Base-by-base conservation (phyloP, 164 flowering plant genomes). In the Vitis riparia region DNA sequence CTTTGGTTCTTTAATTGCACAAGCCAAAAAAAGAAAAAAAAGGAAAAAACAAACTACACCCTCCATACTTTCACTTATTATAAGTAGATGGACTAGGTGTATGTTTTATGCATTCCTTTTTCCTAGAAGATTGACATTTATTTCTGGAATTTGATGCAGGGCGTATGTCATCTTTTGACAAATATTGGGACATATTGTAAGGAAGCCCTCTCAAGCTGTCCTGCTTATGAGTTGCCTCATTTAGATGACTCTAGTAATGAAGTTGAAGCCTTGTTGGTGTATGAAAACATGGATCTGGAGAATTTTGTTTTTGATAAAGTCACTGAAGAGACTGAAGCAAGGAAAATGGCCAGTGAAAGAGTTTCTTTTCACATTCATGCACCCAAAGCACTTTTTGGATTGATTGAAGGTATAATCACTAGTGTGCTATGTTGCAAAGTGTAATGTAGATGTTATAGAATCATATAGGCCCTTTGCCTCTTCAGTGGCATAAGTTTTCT, bases 121-220 rank as follows among this genome's bases (percentile, higher is more conserved):
- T 37, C 44, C 44, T 37, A 6, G 44, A 37, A 37, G 44, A 37
- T 37, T 37, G 8, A 37, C 19, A n/a, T 69, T 57, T 59, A 11
- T 62, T 66, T 64, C 48, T 59, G 11, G 27, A 66, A 63, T 70
- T 15, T 63, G 19, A 51, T 78, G 76, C 86, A 94, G 97, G 91
- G 91, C 59, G 82, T 86, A 0, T 91, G 97, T 77, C 97, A 89
- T 78, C 91, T 94, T 66, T 78, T 88, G 76, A 85, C 88, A 68
- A 85, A 76, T 76, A 80, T 89, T 55, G 90, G 77, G 57, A 71
- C 79, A 58, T 94, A 94, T 74, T 85, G 86, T 76, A 88, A 88
- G 74, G 92, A 90, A 72, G 78, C 75, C 51, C 63, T 79, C 65
- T 76, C 89, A 64, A 76, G 76, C 63, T 82, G 81, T 62, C 62